A percentile compares a stretch with the other conserved stretches of the same genome.
These are phyloP conservation scores for Podila horticola DNA, from an alignment of 192 early-diverging fungal genomes.

Conservation along the genomic window DNA sequence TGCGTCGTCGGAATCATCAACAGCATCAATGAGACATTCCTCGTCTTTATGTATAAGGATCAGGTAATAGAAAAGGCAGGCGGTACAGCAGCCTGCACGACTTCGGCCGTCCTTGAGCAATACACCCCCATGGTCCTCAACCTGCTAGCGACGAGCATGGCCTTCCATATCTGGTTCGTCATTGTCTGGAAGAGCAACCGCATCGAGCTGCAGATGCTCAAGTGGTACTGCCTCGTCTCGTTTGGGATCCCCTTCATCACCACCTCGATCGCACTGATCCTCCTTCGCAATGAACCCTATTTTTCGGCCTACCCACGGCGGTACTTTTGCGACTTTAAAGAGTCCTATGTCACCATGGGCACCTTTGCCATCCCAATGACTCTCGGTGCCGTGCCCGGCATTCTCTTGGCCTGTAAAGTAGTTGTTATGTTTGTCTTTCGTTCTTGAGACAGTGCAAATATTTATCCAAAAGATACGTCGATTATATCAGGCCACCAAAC, in stretches of 20 bases:
- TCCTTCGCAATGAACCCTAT: conserved; percentile 14
- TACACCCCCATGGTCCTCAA: conserved; percentile 7
- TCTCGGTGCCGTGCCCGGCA: conserved; percentile 2
- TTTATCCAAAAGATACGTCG: neutral
- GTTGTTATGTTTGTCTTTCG: neutral
- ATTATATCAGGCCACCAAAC: too few relatives aligned
- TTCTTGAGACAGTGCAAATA: too few relatives aligned
- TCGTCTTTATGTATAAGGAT: conserved; percentile 15
- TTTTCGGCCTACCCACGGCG: conserved; percentile 17
- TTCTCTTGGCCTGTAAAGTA: conserved; percentile 16
- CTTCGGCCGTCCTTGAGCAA: conserved; percentile 28
- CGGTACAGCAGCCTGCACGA: conserved; percentile 10
- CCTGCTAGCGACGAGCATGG: conserved; percentile 23
- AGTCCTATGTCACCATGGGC: conserved; percentile 7
- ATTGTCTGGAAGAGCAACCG: conserved; percentile 10
- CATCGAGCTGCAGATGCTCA: conserved; percentile 20
- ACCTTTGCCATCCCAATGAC: conserved; percentile 31
- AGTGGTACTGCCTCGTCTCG: conserved; percentile 31
- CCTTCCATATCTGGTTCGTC: conserved; percentile 35
- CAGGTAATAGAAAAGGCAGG: neutral
- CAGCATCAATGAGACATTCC: conserved; percentile 34
- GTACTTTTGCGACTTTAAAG: conserved; percentile 28
- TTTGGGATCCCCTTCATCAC: conserved; percentile 17
- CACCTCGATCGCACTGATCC: conserved; percentile 14
- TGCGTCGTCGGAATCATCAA: conserved; percentile 33